phyloP scores from a whole-genome alignment of 2,329 filamentous ascomycete species.

The Colletotrichum karsti region DNA sequence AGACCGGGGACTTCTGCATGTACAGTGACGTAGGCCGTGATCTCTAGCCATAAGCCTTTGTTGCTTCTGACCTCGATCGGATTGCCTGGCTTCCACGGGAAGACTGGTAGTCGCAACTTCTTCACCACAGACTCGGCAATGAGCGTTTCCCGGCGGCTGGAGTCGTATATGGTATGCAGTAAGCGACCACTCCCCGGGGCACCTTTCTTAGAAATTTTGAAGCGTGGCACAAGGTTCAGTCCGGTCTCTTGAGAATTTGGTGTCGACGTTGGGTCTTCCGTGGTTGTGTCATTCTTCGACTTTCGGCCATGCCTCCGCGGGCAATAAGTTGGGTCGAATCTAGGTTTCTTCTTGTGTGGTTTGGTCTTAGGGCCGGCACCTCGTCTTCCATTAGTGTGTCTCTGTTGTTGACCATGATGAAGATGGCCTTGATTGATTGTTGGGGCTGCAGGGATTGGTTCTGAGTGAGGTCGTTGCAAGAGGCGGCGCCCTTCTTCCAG shows the following conservation, averaged over 20 bases:
- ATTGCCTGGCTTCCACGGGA: neutral
- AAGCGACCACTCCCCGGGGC: neutral
- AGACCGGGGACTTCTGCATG: neutral
- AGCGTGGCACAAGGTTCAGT: neutral
- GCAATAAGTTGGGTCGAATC: too few relatives aligned
- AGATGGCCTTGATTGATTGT: neutral
- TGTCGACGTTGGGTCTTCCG: too few relatives aligned
- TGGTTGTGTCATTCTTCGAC: too few relatives aligned
- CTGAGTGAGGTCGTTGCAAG: neutral
- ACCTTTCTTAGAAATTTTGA: neutral
- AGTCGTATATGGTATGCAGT: neutral
- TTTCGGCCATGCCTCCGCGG: too few relatives aligned
- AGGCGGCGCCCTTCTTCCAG: neutral
- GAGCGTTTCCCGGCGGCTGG: neutral
- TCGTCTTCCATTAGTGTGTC: too few relatives aligned
- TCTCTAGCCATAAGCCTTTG: neutral
- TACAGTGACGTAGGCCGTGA: too few relatives aligned
- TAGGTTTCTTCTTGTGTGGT: too few relatives aligned
- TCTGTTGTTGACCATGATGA: too few relatives aligned
- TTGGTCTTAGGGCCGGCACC: too few relatives aligned
- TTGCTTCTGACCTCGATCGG: neutral
- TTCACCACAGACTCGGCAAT: neutral
- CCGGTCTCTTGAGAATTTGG: neutral
- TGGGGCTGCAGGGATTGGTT: too few relatives aligned
- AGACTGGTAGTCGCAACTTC: neutral